Evolutionary conservation across 164 flowering plant species (phyloP), one percentile per base, ranked within the genome.

Genomic region (Macadamia tetraphylla): DNA sequence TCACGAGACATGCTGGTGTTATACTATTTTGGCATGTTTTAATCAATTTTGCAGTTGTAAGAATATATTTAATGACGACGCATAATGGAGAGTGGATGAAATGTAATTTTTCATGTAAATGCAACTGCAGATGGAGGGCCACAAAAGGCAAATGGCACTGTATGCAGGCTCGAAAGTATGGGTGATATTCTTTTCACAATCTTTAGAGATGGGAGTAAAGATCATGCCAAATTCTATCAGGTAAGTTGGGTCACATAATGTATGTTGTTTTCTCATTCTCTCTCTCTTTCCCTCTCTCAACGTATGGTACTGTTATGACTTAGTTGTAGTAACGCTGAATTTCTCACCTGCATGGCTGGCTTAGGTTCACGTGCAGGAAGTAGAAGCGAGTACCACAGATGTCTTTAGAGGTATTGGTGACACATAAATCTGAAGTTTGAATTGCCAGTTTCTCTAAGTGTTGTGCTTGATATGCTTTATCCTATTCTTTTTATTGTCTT

Each of bases 361-460:
- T 67, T 30, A 64, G 98, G 85, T 94, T 76, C 98, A 94, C 66
- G 88, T 94, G 70, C 95, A 82, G 67, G 94, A 94, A 70, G 77
- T 77, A 58, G 85, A 86, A 71, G 73, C 77, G 67, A 80, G 52
- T 72, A 74, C 79, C 67, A 30, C 69, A 32, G 88, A 83, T 81
- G 73, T 63, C 52, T 64, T 78, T 58, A 83, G 77, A 86, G 98
- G 96, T 91, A 79, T 49, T 30, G n/a, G 18, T 18, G 29, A 46
- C 48, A 14, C 14, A 11, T 23, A 29, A 65, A 35, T 66, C 31
- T 29, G 44, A 32, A 35, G 23, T 35, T 60, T 49, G 9, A 58
- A 53, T 8, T 3, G 66, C 46, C 23, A 9, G 14, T 52, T 17
- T 15, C 63, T 56, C 29, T 9, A 1, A 44, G 58, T 9, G 43